Percentiles rank a stretch among this genome's conserved stretches.
These are phyloP conservation scores for Entoloma clypeatum DNA, from an alignment of 1,284 basidiomycete species.

Conservation along the genomic window DNA sequence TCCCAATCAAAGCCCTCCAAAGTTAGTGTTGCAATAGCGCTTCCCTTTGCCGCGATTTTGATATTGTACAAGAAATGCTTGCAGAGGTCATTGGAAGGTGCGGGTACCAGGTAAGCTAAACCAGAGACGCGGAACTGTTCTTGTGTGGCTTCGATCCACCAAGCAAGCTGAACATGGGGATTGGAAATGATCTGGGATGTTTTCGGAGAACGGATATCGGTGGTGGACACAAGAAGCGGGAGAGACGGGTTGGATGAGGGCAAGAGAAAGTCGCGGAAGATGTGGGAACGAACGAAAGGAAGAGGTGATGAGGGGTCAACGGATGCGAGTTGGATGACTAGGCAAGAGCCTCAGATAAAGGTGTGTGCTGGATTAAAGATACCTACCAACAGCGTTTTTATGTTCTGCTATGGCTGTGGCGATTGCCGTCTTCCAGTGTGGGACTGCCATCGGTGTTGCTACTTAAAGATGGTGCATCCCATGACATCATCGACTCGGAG, in stretches of 20 bases:
- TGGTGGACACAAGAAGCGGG: slow-evolving; percentile 55
- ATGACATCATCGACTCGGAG: background rate
- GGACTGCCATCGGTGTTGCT: slow-evolving; percentile 22
- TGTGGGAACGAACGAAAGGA: slow-evolving; percentile 57
- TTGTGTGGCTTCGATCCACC: slow-evolving; percentile 53
- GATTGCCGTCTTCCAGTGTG: slow-evolving; percentile 51
- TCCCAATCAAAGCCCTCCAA: slow-evolving; percentile 59
- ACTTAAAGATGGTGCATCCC: background rate
- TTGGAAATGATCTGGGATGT: slow-evolving; percentile 45
- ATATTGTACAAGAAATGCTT: slow-evolving; percentile 28
- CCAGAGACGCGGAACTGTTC: slow-evolving; percentile 62
- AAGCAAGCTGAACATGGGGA: slow-evolving; percentile 48
- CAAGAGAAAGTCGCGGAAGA: slow-evolving; percentile 54
- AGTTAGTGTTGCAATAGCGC: slow-evolving; percentile 36
- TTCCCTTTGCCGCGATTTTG: slow-evolving; percentile 15
- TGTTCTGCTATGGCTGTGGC: slow-evolving; percentile 43
- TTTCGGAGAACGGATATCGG: slow-evolving; percentile 62
- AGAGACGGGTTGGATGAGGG: slow-evolving; percentile 36
- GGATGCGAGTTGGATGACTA: slow-evolving; percentile 62
- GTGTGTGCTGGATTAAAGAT: background rate
- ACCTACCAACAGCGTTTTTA: slow-evolving; percentile 41
- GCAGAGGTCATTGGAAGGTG: slow-evolving; percentile 31
- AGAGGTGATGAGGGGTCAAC: slow-evolving; percentile 36
- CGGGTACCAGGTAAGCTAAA: slow-evolving; percentile 43
- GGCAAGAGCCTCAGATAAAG: background rate